phyloP scores from a whole-genome alignment of 1,139 yeast genomes.

The Fermentozyma sake region DNA sequence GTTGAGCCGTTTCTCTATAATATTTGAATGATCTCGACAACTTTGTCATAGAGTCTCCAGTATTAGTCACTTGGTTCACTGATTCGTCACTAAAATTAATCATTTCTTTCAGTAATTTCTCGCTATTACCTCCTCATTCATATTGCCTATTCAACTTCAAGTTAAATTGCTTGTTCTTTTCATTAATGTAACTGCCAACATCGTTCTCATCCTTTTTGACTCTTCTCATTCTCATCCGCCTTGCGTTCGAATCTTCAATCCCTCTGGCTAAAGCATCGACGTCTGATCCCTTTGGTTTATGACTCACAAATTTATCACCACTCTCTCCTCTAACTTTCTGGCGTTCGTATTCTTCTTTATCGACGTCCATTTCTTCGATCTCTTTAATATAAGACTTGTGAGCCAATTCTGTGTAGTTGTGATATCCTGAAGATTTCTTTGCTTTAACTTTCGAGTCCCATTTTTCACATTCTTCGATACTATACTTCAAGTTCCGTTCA shows the following conservation, averaged over 20 bases:
- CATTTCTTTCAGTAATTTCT: no score
- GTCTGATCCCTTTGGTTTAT: conserved; percentile 33
- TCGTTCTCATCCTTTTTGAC: conserved; percentile 27
- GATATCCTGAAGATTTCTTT: conserved; percentile 17
- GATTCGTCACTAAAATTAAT: no score
- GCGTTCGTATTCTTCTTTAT: conserved; percentile 36
- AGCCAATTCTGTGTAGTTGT: conserved; percentile 50
- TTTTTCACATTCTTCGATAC: conserved; percentile 62
- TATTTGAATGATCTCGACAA: no score
- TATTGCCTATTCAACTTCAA: conserved; percentile 61
- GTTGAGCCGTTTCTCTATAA: no score
- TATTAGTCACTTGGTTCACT: no score
- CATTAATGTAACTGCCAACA: conserved; percentile 52
- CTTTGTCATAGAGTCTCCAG: no score
- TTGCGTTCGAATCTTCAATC: conserved; percentile 32
- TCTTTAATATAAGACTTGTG: conserved; percentile 51
- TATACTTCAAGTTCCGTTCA: conserved; percentile 52
- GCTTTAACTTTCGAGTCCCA: conserved; percentile 50
- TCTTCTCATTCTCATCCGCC: conserved; percentile 27
- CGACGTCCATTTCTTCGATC: conserved; percentile 34
- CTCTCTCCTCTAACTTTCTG: no score
- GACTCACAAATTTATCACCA: no score
- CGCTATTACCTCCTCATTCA: no score
- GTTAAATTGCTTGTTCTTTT: conserved; percentile 76
- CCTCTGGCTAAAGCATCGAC: conserved; percentile 35